Evolutionary conservation across 495 filamentous ascomycete species (phyloP), one percentile per base, ranked within the genome.

Genomic region (Antarctomyces pellizariae): DNA sequence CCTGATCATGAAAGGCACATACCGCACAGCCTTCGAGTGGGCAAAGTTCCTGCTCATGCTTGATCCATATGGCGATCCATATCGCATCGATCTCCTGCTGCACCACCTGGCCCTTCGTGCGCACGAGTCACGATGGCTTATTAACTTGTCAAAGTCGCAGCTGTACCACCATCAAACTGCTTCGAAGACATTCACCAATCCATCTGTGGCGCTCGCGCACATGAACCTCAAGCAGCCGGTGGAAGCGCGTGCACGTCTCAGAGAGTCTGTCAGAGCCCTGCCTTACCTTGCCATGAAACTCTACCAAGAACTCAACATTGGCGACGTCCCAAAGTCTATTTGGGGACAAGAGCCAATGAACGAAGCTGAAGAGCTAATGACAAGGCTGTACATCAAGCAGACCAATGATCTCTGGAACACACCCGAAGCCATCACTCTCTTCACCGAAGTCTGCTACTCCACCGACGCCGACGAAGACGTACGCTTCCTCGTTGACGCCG

Each of bases 321-420:
- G 74, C 29, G 60, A 67, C 4, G 54, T 68, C 5, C 79, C 86
- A 0, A 64, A 63, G 17, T 54, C 66, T 0, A 66, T 93, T 18
- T 95, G 84, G 84, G 83, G 76, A 21, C 57, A 65, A 26, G 56
- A 63, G 39, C 66, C 82, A 13, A 62, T 61, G 2, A 64, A 66
- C 4, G 51, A 62, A 7, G 56, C 62, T n/a, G 75, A 90, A 31
- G 62, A 64, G 26, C 56, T 95, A 7, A 53, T 82, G 29, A 66
- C 70, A 2, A 67, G 76, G 35, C 57, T 92, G 0, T 95, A 93
- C 45, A 62, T 82, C 19, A 51, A 65, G 13, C 65, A 71, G 16
- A 64, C 76, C 2, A 86, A 83, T 41, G 78, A 90, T 39, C 56
- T 93, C 9, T 99, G 89, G 89, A 79, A 77, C 33, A 79, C 72